Evolutionary conservation across 2,329 filamentous ascomycete genomes (phyloP).

Genomic region (Fusarium keratoplasticum): DNA sequence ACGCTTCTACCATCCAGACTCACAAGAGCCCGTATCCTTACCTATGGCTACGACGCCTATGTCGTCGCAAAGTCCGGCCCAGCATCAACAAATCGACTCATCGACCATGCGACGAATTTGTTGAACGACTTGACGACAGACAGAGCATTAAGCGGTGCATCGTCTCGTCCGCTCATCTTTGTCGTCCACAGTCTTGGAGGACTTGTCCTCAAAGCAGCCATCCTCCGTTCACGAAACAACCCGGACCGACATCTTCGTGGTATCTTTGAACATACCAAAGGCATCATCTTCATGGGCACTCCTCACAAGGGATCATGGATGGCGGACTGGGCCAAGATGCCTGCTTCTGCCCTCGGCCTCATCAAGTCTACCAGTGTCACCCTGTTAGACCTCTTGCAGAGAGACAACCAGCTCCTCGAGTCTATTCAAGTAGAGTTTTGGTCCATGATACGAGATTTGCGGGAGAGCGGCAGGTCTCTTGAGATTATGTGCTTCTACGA

Average conservation of each 20-base stretch:
- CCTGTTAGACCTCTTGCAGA: slow-evolving; percentile 44
- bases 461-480: slow-evolving; percentile 22
- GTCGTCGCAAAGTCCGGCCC: slow-evolving; percentile 35
- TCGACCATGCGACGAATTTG: slow-evolving; percentile 47
- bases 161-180: slow-evolving; percentile 47
- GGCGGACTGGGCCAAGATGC: slow-evolving; percentile 50
- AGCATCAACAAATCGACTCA: slow-evolving; percentile 42
- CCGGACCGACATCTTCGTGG: slow-evolving; percentile 44
- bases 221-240: slow-evolving; percentile 48
- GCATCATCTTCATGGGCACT: slow-evolving; percentile 54
- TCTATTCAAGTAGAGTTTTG: slow-evolving; percentile 41
- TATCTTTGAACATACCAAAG: slow-evolving; percentile 44
- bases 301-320: slow-evolving; percentile 51
- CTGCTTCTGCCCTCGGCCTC: slow-evolving; percentile 43
- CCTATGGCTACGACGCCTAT: slow-evolving; percentile 55
- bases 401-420: slow-evolving; percentile 43
- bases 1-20: slow-evolving; percentile 47
- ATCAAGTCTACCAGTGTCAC: slow-evolving; percentile 48
- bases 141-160: slow-evolving; percentile 27
- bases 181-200: slow-evolving; percentile 55
- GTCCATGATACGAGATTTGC: slow-evolving; percentile 41
- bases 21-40: slow-evolving; percentile 49
- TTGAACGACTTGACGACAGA: slow-evolving; percentile 44
- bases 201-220: slow-evolving; percentile 53
- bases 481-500: slow-evolving; percentile 52